Evolutionary conservation across 495 filamentous ascomycete species (phyloP), one percentile per base, ranked within the genome.

Genomic region (Tuber brumale): DNA sequence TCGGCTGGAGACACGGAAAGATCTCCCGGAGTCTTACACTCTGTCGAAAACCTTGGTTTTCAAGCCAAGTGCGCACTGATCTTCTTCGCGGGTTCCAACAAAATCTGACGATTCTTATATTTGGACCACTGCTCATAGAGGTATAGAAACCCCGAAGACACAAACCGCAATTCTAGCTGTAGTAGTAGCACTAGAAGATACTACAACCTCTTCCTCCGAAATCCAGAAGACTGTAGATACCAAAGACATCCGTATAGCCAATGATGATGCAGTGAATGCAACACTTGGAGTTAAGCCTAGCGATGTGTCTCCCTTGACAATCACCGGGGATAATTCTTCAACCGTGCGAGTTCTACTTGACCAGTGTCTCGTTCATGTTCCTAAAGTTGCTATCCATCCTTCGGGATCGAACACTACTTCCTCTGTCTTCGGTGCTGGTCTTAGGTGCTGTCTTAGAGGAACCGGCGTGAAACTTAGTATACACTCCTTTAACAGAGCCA

Each of bases 31-130:
- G 72, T 75, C 76, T 70, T 84, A 83, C 70, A 41, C 76, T 48
- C 66, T 84, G 42, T 79, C 82, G 23, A 84, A 84, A 72, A 84
- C 82, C 16, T 75, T 84, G 35, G 82, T 84, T 66, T 83, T 84
- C 70, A 84, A 84, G 51, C 82, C 82, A 51, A 84, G 82, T 84
- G 79, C 35, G 78, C 74, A 72, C 74, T 73, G 69, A 23, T 70
- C 27, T 74, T 42, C 69, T 42, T 51, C 6, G 51, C 21, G 72
- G 72, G 41, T 51, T 70, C 43, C 57, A 73, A 48, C n/a, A 70
- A 35, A 77, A 14, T 57, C 2, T 76, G 12, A 14, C 31, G 41
- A 42, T 10, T 9, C 12, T 27, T 35, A 71, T 23, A 6, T 41
- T 37, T 39, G 70, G n/a, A 9, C 4, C 70, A 2, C 37, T 37